phyloP scores from a whole-genome alignment of 1,284 basidiomycete genomes.

The Mycena citricolor region DNA sequence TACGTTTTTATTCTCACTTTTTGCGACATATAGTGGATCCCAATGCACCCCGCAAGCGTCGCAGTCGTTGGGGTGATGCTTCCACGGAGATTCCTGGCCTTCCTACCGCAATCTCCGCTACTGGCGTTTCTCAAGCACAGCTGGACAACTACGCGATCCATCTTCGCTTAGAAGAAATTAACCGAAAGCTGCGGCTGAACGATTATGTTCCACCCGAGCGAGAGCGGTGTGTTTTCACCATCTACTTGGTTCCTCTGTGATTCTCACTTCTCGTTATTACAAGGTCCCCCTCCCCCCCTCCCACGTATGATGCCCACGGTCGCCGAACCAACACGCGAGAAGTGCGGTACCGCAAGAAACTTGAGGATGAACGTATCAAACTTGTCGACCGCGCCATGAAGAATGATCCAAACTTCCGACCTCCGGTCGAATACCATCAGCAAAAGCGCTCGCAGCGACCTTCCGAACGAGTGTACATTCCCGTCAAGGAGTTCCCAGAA shows the following conservation, averaged over 20 bases:
- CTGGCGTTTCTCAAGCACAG: slow-evolving; percentile 88
- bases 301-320: slow-evolving; percentile 96
- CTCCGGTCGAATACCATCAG: slow-evolving; percentile 94
- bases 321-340: slow-evolving; percentile 98
- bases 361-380: slow-evolving; percentile 94
- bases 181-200: slow-evolving; percentile 89
- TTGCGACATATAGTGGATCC: slow-evolving; percentile 58
- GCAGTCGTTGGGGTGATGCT: slow-evolving; percentile 93
- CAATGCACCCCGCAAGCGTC: slow-evolving; percentile 86
- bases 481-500: slow-evolving; percentile 99
- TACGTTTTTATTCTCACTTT: slow-evolving; percentile 39
- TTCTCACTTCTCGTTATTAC: slow-evolving; percentile 24
- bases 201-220: slow-evolving; percentile 96
- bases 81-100: slow-evolving; percentile 87
- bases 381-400: slow-evolving; percentile 97
- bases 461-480: slow-evolving; percentile 98
- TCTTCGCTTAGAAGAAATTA: slow-evolving; percentile 95
- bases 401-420: slow-evolving; percentile 95
- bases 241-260: slow-evolving; percentile 18
- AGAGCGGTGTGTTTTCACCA: slow-evolving; percentile 70
- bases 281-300: slow-evolving; percentile 94
- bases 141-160: slow-evolving; percentile 96
- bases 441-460: slow-evolving; percentile 89
- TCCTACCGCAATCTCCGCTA: slow-evolving; percentile 89
- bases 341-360: slow-evolving; percentile 95